Conservation (phyloP, 345 rosid species). For the Syzygium aqueum region DNA sequence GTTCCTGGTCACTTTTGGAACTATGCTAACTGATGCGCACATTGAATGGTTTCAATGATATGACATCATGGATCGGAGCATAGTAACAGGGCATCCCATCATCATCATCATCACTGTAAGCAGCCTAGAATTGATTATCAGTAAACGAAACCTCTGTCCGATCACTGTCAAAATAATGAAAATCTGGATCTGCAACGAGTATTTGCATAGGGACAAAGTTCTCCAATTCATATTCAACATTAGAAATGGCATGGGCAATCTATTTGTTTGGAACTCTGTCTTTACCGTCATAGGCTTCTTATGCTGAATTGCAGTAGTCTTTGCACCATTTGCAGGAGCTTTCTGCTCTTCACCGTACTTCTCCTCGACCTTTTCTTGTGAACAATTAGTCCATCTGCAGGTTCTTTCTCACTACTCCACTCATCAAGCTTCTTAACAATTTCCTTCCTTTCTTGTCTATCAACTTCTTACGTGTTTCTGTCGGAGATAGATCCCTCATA, state of each 20-base stretch:
- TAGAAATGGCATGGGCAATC: slow-evolving; percentile 4
- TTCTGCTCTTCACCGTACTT: not conserved
- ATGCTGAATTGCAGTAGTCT: not conserved
- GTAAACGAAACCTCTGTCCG: slow-evolving; percentile 34
- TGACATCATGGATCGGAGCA: slow-evolving; percentile 42
- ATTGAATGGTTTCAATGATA: slow-evolving; percentile 39
- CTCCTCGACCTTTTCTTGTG: slow-evolving; percentile 8
- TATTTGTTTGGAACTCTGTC: not conserved
- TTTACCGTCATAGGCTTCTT: slow-evolving; percentile 1
- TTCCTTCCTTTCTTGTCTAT: slow-evolving; percentile 20
- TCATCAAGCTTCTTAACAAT: slow-evolving; percentile 18
- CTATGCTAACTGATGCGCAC: slow-evolving; percentile 48
- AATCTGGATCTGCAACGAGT: slow-evolving; percentile 46
- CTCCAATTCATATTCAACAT: not conserved
- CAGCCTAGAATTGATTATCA: slow-evolving; percentile 48
- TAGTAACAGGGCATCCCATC: slow-evolving; percentile 64
- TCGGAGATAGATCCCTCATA: slow-evolving; percentile 9
- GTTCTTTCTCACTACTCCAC: slow-evolving; percentile 4
- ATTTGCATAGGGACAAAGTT: slow-evolving; percentile 11
- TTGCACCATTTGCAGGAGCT: not conserved
- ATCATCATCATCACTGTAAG: slow-evolving; percentile 25
- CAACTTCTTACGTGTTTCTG: slow-evolving; percentile 14
- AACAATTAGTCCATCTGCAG: not conserved
- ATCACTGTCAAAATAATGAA: slow-evolving; percentile 52
- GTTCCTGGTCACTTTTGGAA: slow-evolving; percentile 29